Conservation (phyloP, 2,329 filamentous ascomycete species). For the Fusarium verrucosum region DNA sequence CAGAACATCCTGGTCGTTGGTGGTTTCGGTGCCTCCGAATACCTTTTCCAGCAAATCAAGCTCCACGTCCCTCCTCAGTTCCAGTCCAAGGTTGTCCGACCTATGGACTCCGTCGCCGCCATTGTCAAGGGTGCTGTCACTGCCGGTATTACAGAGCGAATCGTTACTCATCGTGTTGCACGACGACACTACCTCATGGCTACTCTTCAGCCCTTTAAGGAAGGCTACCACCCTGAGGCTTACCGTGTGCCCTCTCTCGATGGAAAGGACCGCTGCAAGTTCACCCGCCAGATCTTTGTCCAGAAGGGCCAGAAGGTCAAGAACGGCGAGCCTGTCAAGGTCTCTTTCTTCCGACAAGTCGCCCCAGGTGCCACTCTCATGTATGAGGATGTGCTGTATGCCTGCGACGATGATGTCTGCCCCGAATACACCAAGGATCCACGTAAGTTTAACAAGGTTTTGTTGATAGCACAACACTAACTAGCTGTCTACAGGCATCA, state of each 20-base stretch:
- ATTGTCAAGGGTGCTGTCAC: conserved; percentile 99
- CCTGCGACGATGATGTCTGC: conserved; percentile 97
- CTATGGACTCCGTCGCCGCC: conserved; percentile 98
- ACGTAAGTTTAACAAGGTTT: conserved; percentile 70
- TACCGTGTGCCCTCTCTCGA: conserved; percentile 97
- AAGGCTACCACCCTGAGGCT: conserved; percentile 96
- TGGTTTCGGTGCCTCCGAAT: conserved; percentile 97
- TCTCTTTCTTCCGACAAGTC: conserved; percentile 97
- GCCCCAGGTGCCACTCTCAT: conserved; percentile 96
- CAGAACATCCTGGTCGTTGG: conserved; percentile 98
- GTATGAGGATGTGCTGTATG: conserved; percentile 99
- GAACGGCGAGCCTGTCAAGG: conserved; percentile 98
- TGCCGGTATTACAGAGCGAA: conserved; percentile 94
- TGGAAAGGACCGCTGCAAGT: conserved; percentile 98
- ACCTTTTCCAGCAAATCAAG: conserved; percentile 99
- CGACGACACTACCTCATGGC: conserved; percentile 99
- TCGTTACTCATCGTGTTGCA: conserved; percentile 96
- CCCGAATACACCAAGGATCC: conserved; percentile 99
- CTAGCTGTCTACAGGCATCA: conserved; percentile 76
- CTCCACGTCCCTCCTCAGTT: conserved; percentile 98
- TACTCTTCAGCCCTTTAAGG: conserved; percentile 97
- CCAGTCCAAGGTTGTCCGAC: conserved; percentile 96
- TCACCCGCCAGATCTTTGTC: conserved; percentile 97
- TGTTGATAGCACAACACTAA: conserved; percentile 40
- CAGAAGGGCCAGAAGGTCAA: conserved; percentile 99